Evolutionary conservation across 805 yeast genomes (phyloP).

Genomic region (Nakazawaea wyomingensis): DNA sequence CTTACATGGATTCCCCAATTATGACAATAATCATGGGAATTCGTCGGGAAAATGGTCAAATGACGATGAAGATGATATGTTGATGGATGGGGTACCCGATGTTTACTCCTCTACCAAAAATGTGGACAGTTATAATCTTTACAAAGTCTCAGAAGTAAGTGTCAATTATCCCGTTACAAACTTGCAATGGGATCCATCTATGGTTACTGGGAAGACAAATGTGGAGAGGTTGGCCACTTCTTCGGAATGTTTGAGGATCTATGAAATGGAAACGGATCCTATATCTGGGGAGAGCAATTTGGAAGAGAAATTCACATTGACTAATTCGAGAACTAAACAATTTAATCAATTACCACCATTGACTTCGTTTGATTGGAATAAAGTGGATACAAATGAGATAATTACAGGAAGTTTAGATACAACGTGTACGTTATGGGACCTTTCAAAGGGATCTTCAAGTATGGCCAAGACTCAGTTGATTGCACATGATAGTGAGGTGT

Average conservation of each 20-base stretch:
- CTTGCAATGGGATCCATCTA: conserved; percentile 66
- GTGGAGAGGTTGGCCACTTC: conserved; percentile 57
- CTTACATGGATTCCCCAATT: conserved; percentile 28
- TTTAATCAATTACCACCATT: conserved; percentile 72
- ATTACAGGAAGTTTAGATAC: conserved; percentile 91
- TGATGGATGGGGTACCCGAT: conserved; percentile 12
- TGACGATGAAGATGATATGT: conserved; percentile 17
- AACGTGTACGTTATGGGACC: conserved; percentile 96
- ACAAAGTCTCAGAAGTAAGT: conserved; percentile 43
- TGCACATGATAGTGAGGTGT: conserved; percentile 95
- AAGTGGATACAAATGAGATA: conserved; percentile 58
- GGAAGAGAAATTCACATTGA: conserved; percentile 35
- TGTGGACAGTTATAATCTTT: conserved; percentile 35
- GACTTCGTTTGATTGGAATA: conserved; percentile 93
- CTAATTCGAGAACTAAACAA: conserved; percentile 37
- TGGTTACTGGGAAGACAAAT: conserved; percentile 21
- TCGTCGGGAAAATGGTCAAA: too few relatives aligned
- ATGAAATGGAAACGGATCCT: conserved; percentile 22
- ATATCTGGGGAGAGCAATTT: conserved; percentile 17
- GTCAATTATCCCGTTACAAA: conserved; percentile 68
- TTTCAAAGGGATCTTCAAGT: conserved; percentile 46
- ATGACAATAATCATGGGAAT: conserved; percentile 10
- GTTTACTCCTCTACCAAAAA: conserved; percentile 6
- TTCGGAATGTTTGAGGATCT: conserved; percentile 63
- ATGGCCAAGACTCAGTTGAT: conserved; percentile 87